Evolutionary conservation across 352 stramenopile species (phyloP), one percentile per base, ranked within the genome.

Genomic region (Phytopythium cucurbitacearum): DNA sequence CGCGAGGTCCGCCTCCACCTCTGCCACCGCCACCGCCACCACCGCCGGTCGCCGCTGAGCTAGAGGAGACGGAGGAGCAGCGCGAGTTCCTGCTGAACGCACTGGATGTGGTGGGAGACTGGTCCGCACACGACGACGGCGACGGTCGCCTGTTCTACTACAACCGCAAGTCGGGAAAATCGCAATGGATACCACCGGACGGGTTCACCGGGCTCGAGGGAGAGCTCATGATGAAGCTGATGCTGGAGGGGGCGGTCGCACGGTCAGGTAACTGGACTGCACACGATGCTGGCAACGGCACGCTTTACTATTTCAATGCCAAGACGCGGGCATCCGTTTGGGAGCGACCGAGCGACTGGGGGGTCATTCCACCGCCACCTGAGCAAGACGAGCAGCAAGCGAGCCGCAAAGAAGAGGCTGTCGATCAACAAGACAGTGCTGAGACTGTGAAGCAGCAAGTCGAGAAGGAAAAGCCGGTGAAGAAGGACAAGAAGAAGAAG

Each of bases 151-250:
- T 90, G n/a, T 94, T 91, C 60, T 94, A 91, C 68, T 89, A 85
- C 62, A 71, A 89, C 49, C 51, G 56, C 11, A 66, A 66, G 16
- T 64, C 71, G 13, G 42, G 69, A 11, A 53, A 66, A 52, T 89
- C 80, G 21, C 69, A 75, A 61, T 94, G 83, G 83, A 55, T 71
- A 13, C 54, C 71, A 32, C 83, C 83, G 0, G 56, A 70, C 11
- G 69, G 61, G 39, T 73, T 92, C 41, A 57, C 62, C 8, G 58
- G 65, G 11, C 63, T 84, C 28, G 79, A 90, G 46, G 80, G 70
- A 36, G 73, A 83, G 50, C 81, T 89, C 55, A 89, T 92, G 80
- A 94, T 91, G 83, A 74, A 80, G 66, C 71, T 90, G 21, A 94
- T 94, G 80, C 64, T 94, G 51, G 64, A 87, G 55, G 65, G 84